Conservation (phyloP, 805 yeast species). For the Pichia sporocuriosa region DNA sequence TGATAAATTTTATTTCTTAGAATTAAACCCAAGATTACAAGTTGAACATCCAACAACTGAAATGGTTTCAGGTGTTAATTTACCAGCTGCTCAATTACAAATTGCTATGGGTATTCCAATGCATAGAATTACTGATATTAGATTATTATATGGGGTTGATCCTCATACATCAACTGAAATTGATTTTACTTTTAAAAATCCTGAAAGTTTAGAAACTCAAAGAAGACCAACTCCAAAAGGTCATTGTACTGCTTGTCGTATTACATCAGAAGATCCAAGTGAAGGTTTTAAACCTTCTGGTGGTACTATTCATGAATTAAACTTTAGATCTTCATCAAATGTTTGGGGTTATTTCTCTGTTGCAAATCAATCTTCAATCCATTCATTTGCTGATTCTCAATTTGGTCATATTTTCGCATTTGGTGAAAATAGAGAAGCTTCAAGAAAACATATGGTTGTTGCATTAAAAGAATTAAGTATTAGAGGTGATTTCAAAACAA, state of each 20-base stretch:
- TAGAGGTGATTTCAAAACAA: conserved; percentile 97
- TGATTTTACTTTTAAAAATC: conserved; percentile 80
- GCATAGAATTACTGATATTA: conserved; percentile 88
- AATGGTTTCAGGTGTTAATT: conserved; percentile 97
- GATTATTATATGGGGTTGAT: conserved; percentile 90
- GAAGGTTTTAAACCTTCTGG: conserved; percentile 99
- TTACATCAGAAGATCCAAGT: conserved; percentile 98
- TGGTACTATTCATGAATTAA: conserved; percentile 92
- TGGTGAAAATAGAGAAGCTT: conserved; percentile 97
- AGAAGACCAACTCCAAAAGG: conserved; percentile 95
- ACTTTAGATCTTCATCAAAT: conserved; percentile 93
- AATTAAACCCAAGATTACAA: conserved; percentile 96
- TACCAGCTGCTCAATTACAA: conserved; percentile 98
- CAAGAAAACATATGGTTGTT: conserved; percentile 98
- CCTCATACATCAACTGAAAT: conserved; percentile 87
- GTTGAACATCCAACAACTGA: conserved; percentile 99
- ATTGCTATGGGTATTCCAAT: conserved; percentile 99
- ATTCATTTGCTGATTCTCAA: conserved; percentile 96
- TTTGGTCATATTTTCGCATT: conserved; percentile 98
- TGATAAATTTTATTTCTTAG: conserved; percentile 92
- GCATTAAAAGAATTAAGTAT: conserved; percentile 94
- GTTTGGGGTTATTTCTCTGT: conserved; percentile 99
- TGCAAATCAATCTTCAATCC: conserved; percentile 93
- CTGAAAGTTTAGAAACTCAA: conserved; percentile 68
- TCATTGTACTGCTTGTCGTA: conserved; percentile 98